phyloP scores from a whole-genome alignment of 805 yeast species.

The Yarrowia divulgata region DNA sequence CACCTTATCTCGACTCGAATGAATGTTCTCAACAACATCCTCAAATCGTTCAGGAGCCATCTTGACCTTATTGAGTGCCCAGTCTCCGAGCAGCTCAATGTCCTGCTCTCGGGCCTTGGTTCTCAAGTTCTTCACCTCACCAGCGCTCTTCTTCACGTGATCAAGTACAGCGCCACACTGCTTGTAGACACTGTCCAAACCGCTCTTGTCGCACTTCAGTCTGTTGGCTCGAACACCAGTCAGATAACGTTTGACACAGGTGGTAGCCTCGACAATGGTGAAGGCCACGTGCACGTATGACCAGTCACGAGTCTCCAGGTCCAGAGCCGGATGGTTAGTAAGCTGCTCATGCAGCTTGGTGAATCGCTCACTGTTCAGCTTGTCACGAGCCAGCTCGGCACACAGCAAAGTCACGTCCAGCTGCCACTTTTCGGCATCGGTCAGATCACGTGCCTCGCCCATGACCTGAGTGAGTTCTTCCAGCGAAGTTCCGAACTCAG shows the following conservation, averaged over 20 bases:
- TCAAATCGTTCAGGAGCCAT: constrained; percentile 41
- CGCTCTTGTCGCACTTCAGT: constrained; percentile 40
- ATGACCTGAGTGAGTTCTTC: not conserved
- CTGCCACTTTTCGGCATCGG: constrained; percentile 19
- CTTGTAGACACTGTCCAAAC: constrained; percentile 22
- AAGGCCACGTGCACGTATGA: constrained; percentile 45
- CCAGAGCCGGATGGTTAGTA: not conserved
- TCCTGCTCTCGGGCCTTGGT: constrained; percentile 15
- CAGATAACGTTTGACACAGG: constrained; percentile 41
- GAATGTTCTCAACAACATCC: constrained; percentile 43
- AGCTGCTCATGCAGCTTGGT: constrained; percentile 31
- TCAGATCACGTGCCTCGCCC: not conserved
- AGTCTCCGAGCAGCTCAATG: constrained; percentile 40
- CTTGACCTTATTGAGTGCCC: constrained; percentile 42
- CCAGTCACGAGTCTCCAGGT: constrained; percentile 43
- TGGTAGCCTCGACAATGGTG: constrained; percentile 46
- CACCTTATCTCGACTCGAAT: constrained; percentile 14
- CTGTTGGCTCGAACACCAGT: constrained; percentile 41
- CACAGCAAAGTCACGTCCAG: not conserved
- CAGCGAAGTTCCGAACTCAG: constrained; percentile 18
- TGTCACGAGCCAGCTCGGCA: constrained; percentile 20
- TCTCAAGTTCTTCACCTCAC: constrained; percentile 41
- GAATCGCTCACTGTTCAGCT: constrained; percentile 39
- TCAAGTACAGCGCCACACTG: constrained; percentile 7
- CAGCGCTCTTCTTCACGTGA: constrained; percentile 40